Evolutionary conservation across 805 yeast genomes (phyloP), one percentile per base, ranked within the genome.

Genomic region (Clavispora carvajalis): DNA sequence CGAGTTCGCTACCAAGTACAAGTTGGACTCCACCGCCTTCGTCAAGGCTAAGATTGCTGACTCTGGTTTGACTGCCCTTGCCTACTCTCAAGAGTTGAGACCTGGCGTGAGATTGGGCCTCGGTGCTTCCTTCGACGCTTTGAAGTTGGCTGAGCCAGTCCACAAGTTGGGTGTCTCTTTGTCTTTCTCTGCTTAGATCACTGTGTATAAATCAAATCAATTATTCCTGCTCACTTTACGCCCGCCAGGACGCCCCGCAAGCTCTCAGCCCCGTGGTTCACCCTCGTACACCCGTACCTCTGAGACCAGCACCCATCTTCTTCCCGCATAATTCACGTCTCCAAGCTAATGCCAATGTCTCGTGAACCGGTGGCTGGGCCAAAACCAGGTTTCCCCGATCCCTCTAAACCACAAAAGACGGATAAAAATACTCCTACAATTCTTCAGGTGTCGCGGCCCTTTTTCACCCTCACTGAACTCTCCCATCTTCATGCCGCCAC

Each of bases 41-140:
- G 85, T 93, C 67, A 93, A 93, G 82, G 97, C 95, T 57, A 91
- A 90, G 80, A 80, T 93, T 58, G 90, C 95, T 62, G 96, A 91
- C 74, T 82, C 91, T 52, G 98, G 99, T 73, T 74, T 89, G 58
- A 84, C 96, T 55, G 89, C 96, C 53, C 74, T 93, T 59, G 77
- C 96, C 50, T 93, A 90, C 83, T 85, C 91, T 63, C 98, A 91
- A 76, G 82, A 79, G 58, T 79, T 93, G 69, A 86, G 91, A 76
- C 95, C 95, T 48, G 97, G 97, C 70, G 96, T 93, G 58, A 87
- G 86, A 62, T 76, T 93, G 59, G 99, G 99, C 68, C 79, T 93
- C 53, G 99, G 99, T 78, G 85, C 95, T 58, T 88, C 95, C 50
- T 82, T 93, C 71, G 96, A 93, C 71, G 95, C 97, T 59, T 79